Evolutionary conservation across 345 rosid species (phyloP).

Genomic region (Populus tremula): DNA sequence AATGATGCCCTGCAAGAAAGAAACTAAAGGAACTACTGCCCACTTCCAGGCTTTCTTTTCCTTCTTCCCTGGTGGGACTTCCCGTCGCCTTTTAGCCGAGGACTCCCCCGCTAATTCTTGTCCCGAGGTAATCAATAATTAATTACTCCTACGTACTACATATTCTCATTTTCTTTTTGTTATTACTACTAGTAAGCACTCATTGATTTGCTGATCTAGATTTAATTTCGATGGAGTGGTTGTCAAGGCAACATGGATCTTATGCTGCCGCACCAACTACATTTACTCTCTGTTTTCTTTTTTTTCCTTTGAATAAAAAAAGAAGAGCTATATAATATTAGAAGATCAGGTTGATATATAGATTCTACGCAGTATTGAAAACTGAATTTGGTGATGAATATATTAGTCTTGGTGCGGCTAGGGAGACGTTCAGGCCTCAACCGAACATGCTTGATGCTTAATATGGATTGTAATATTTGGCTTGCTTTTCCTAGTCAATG

Average conservation of each 20-base stretch:
- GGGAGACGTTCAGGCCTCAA: not conserved
- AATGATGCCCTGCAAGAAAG: conserved; percentile 30
- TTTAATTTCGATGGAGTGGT: not conserved
- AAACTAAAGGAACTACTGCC: conserved; percentile 24
- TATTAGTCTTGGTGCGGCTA: not conserved
- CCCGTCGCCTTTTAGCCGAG: conserved; percentile 63
- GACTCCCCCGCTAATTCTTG: conserved; percentile 1
- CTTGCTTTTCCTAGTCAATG: not conserved
- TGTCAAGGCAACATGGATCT: not conserved
- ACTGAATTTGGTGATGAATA: not conserved
- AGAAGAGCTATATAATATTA: not conserved
- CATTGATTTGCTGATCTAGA: conserved; percentile 35
- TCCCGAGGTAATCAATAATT: not conserved
- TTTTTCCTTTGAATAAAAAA: not conserved
- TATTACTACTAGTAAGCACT: not conserved
- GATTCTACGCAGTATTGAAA: not conserved
- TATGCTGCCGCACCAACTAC: not conserved
- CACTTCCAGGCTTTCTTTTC: conserved; percentile 42
- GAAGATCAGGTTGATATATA: not conserved
- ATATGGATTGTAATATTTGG: not conserved
- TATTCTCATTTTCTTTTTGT: not conserved
- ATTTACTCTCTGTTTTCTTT: not conserved
- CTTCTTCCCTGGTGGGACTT: conserved; percentile 18
- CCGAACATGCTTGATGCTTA: not conserved
- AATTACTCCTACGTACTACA: not conserved